phyloP scores from a whole-genome alignment of 768 basidiomycete species.

The Naganishia kalamii region DNA sequence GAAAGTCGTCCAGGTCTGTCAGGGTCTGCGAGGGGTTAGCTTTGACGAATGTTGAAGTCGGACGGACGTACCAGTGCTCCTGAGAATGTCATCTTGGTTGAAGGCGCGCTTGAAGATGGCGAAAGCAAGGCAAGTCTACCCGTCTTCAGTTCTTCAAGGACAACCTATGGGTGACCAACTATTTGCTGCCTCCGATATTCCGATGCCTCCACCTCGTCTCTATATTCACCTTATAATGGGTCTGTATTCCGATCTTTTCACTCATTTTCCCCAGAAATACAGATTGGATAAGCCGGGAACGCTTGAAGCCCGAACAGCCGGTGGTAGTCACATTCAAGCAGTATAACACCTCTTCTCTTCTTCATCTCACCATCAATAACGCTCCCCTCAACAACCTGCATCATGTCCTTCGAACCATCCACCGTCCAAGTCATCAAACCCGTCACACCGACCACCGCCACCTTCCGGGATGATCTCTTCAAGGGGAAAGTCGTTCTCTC shows the following conservation, averaged over 20 bases:
- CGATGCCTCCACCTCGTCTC: too few relatives aligned
- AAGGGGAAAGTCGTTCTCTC: constrained; percentile 73
- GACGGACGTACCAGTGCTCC: neutral
- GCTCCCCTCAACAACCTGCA: constrained; percentile 6
- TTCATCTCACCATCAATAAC: neutral
- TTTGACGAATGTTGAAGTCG: neutral
- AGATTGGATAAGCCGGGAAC: too few relatives aligned
- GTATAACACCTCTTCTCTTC: neutral
- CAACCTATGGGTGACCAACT: too few relatives aligned
- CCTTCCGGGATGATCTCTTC: constrained; percentile 77
- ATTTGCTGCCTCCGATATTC: too few relatives aligned
- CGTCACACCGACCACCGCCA: constrained; percentile 15
- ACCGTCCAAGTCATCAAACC: constrained; percentile 17
- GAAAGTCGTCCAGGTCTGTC: constrained; percentile 93
- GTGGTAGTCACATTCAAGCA: too few relatives aligned
- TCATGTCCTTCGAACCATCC: constrained; percentile 15
- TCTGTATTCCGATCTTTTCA: too few relatives aligned
- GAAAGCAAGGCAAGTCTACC: too few relatives aligned
- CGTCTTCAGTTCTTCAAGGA: too few relatives aligned
- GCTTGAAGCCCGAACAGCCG: too few relatives aligned
- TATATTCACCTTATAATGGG: too few relatives aligned
- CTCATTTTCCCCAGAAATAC: too few relatives aligned
- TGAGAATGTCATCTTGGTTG: constrained; percentile 6
- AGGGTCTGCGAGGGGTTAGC: constrained; percentile 44
- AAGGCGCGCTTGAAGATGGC: too few relatives aligned